These are phyloP conservation scores for Macrocybe sp. DNA, from an alignment of 1,284 basidiomycete genomes.

Conservation along the genomic window DNA sequence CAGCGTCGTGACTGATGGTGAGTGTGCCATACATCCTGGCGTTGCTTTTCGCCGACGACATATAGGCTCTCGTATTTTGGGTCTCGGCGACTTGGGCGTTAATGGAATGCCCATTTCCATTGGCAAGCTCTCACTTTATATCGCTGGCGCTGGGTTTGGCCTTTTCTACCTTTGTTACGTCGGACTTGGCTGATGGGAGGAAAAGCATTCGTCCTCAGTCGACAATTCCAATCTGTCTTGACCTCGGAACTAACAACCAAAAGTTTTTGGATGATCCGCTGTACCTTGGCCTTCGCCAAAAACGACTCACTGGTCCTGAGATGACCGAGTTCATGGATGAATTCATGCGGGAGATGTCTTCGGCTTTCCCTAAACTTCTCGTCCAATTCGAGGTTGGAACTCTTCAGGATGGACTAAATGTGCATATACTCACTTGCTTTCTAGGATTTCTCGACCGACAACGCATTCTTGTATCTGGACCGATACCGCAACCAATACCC, in stretches of 20 bases:
- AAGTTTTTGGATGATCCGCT: constrained; percentile 82
- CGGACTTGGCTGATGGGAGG: not conserved
- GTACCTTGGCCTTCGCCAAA: constrained; percentile 82
- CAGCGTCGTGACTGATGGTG: constrained; percentile 85
- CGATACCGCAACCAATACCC: constrained; percentile 72
- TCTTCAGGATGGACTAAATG: constrained; percentile 4
- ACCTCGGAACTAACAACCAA: constrained; percentile 88
- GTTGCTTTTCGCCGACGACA: constrained; percentile 3
- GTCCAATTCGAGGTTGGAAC: constrained; percentile 79
- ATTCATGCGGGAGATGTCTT: constrained; percentile 82
- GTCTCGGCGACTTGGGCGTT: constrained; percentile 85
- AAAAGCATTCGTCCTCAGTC: constrained; percentile 78
- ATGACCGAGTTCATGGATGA: constrained; percentile 88
- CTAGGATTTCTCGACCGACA: constrained; percentile 82
- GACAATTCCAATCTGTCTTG: constrained; percentile 82
- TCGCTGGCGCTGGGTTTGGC: constrained; percentile 78
- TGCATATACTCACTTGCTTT: constrained; percentile 6
- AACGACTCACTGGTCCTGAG: constrained; percentile 59
- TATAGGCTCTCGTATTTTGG: constrained; percentile 82
- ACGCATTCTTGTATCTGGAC: constrained; percentile 81
- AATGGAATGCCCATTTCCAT: constrained; percentile 93
- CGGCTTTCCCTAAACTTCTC: constrained; percentile 77
- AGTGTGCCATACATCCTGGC: constrained; percentile 12
- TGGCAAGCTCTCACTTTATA: constrained; percentile 90
- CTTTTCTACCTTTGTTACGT: not conserved